A percentile compares a stretch with the other conserved stretches of the same genome.
These are phyloP conservation scores for Cordyceps cateniannulata DNA, from an alignment of 2,329 filamentous ascomycete genomes.

Conservation along the genomic window DNA sequence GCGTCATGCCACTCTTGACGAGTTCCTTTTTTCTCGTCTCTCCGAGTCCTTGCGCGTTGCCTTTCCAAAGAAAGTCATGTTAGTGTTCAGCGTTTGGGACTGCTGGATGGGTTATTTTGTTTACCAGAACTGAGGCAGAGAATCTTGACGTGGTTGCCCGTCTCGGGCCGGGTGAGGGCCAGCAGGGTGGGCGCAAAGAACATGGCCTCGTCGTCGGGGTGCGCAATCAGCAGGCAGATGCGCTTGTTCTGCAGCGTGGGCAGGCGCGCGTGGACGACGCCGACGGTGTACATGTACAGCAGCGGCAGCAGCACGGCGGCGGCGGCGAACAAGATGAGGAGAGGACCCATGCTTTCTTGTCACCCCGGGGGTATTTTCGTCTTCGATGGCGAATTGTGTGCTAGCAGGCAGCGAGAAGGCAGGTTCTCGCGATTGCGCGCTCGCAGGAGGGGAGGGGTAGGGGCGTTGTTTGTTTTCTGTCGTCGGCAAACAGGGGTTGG, in stretches of 20 bases:
- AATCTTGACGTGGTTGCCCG: conserved; percentile 89
- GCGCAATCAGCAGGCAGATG: conserved; percentile 87
- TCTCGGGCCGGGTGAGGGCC: conserved; percentile 70
- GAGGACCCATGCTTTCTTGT: conserved; percentile 9
- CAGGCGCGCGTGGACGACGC: conserved; percentile 44
- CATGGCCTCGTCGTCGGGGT: conserved; percentile 99
- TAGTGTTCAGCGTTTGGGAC: not conserved
- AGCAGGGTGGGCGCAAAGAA: conserved; percentile 91
- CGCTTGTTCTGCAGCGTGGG: conserved; percentile 73
- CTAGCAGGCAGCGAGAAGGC: too few relatives aligned
- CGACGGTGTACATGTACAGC: conserved; percentile 47
- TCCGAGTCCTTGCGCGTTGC: conserved; percentile 82
- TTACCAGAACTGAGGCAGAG: conserved; percentile 81
- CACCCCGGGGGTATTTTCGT: not conserved
- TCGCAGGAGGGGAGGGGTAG: too few relatives aligned
- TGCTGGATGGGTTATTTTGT: not conserved
- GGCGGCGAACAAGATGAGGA: conserved; percentile 22
- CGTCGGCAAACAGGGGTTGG: too few relatives aligned
- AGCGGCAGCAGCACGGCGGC: conserved; percentile 38
- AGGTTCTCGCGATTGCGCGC: too few relatives aligned
- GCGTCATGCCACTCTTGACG: conserved; percentile 65
- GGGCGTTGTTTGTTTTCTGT: too few relatives aligned
- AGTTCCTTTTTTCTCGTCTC: conserved; percentile 78
- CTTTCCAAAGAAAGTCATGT: conserved; percentile 33
- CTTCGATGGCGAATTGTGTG: not conserved